Percentiles rank a stretch among this genome's conserved stretches.
Conservation (phyloP, 169 alveolate genomes). For the Cyclospora cayetanensis region DNA sequence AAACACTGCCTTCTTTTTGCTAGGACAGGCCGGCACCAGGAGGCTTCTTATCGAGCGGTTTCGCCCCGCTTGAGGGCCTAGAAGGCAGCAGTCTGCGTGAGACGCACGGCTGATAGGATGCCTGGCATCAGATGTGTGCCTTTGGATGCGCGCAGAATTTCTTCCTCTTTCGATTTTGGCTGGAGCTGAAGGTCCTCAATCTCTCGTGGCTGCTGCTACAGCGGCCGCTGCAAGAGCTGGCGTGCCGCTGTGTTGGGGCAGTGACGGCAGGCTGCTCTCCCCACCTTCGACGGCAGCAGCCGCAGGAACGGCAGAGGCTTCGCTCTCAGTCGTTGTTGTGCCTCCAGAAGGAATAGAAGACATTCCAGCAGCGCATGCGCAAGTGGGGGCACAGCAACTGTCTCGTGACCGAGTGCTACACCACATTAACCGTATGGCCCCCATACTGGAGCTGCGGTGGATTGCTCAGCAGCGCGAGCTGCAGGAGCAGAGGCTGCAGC, state of each 20-base stretch:
- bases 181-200: background rate
- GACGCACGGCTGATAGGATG: too few species aligned
- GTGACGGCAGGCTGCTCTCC: conserved; percentile 1
- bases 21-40: too few species aligned
- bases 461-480: conserved; percentile 18
- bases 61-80: too few species aligned
- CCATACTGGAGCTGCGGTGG: conserved; percentile 6
- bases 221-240: conserved; percentile 25
- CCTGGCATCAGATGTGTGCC: too few species aligned
- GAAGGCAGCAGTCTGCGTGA: too few species aligned
- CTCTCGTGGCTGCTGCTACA: background rate
- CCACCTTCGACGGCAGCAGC: conserved; percentile 6
- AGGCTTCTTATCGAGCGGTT: too few species aligned
- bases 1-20: too few species aligned
- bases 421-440: background rate
- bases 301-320: conserved; percentile 9
- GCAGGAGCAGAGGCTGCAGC: conserved; percentile 36
- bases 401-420: background rate
- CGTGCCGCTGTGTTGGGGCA: background rate
- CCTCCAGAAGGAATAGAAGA: conserved; percentile 4
- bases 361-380: background rate
- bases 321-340: background rate
- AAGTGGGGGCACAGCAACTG: background rate
- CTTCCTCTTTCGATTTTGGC: background rate
- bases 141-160: background rate